Percentiles rank a stretch among this genome's conserved stretches.
Evolutionary conservation across 768 basidiomycete species (phyloP).

Genomic region (Butyriboletus loyo): DNA sequence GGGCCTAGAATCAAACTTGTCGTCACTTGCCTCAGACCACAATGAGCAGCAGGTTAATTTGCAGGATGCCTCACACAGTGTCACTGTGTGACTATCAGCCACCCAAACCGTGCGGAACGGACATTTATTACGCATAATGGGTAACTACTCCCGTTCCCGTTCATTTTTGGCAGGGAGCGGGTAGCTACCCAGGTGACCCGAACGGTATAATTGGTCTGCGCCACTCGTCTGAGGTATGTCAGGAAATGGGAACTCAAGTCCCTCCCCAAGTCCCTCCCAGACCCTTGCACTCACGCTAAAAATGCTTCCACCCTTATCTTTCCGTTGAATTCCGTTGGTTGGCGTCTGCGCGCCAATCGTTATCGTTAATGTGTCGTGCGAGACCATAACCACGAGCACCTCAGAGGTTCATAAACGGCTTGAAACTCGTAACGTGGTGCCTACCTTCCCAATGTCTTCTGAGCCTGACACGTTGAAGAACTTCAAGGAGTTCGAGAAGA

Average conservation of each 20-base stretch:
- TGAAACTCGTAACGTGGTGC: not conserved
- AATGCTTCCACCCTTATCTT: slow-evolving; percentile 19
- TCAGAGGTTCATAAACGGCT: slow-evolving; percentile 9
- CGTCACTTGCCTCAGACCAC: too few relatives aligned
- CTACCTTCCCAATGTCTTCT: slow-evolving; percentile 17
- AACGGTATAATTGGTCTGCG: too few relatives aligned
- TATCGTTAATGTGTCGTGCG: slow-evolving; percentile 1
- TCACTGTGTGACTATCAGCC: too few relatives aligned
- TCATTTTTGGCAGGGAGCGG: too few relatives aligned
- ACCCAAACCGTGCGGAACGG: too few relatives aligned
- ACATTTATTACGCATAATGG: too few relatives aligned
- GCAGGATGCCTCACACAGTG: too few relatives aligned
- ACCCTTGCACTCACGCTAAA: slow-evolving; percentile 7
- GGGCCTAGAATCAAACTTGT: too few relatives aligned
- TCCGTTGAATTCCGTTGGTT: not conserved
- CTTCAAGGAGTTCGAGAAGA: slow-evolving; percentile 15
- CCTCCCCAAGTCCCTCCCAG: not conserved
- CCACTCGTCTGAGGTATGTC: slow-evolving; percentile 12
- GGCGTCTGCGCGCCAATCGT: not conserved
- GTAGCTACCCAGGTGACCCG: too few relatives aligned
- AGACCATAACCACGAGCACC: slow-evolving; percentile 4
- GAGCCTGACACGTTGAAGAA: slow-evolving; percentile 8
- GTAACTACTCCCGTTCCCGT: too few relatives aligned
- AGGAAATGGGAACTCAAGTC: slow-evolving; percentile 5
- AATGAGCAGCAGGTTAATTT: too few relatives aligned